A percentile compares a stretch with the other conserved stretches of the same genome.
Evolutionary conservation across 768 basidiomycete genomes (phyloP).

Genomic region (Suillus sp.): DNA sequence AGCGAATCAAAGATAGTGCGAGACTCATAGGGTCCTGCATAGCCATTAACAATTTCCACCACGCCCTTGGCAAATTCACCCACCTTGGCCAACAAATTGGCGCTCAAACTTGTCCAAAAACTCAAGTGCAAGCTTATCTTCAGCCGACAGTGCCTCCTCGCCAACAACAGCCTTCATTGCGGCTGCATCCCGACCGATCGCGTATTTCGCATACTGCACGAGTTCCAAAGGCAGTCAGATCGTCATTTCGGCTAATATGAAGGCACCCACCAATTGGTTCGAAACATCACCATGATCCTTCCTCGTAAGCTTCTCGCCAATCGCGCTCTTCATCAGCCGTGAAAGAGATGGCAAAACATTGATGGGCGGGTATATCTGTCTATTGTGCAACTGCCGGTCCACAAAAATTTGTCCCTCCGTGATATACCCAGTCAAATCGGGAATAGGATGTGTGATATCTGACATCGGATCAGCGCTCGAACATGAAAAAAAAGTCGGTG

Average conservation of each 20-base stretch:
- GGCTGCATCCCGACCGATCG: conserved; percentile 95
- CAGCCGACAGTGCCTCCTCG: conserved; percentile 92
- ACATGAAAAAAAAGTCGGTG: conserved; percentile 16
- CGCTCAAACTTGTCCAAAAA: conserved; percentile 98
- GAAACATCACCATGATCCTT: conserved; percentile 99
- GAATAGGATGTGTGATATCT: conserved; percentile 99
- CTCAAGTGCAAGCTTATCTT: conserved; percentile 96
- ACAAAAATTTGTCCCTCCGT: conserved; percentile 99
- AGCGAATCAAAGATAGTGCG: conserved; percentile 96
- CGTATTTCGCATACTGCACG: conserved; percentile 92
- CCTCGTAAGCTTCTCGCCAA: conserved; percentile 95
- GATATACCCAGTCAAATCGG: conserved; percentile 99
- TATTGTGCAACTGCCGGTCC: conserved; percentile 95
- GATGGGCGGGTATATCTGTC: conserved; percentile 98
- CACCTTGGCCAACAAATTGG: conserved; percentile 96
- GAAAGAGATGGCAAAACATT: conserved; percentile 98
- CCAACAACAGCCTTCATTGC: conserved; percentile 99
- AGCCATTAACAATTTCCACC: conserved; percentile 15
- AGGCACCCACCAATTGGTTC: conserved; percentile 80
- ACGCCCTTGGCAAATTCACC: conserved; percentile 27
- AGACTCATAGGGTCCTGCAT: conserved; percentile 86
- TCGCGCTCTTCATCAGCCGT: conserved; percentile 99
- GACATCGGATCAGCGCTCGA: conserved; percentile 25
- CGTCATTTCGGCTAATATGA: conserved; percentile 19
- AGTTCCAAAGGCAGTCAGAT: conserved; percentile 16